Evolutionary conservation across 2,329 filamentous ascomycete genomes (phyloP).

Genomic region (Colletotrichum endophyticum): DNA sequence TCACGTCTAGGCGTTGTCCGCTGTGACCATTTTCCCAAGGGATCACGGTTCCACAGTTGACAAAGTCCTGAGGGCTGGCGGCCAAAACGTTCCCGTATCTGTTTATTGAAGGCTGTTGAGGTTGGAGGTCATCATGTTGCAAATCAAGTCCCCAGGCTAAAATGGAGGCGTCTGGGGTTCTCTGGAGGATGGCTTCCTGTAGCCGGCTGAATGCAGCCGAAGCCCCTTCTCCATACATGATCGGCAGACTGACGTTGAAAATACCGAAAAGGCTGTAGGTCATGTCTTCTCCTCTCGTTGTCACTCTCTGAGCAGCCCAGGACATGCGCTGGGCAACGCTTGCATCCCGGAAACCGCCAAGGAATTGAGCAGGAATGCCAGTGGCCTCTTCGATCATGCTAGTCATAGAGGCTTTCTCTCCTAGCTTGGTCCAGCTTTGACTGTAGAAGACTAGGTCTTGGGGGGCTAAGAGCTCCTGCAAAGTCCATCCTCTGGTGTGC

Average conservation of each 20-base stretch:
- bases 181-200: neutral
- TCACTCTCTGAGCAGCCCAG: neutral
- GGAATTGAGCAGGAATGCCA: neutral
- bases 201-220: neutral
- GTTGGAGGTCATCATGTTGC: fast-evolving
- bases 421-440: neutral
- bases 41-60: neutral
- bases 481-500: neutral
- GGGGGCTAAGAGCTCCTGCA: neutral
- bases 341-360: neutral
- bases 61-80: neutral
- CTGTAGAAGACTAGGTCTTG: neutral
- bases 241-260: neutral
- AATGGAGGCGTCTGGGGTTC: neutral
- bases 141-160: neutral
- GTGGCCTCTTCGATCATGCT: neutral
- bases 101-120: fast-evolving
- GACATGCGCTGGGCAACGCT: neutral
- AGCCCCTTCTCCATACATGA: neutral
- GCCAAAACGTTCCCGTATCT: neutral
- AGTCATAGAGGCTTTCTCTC: neutral
- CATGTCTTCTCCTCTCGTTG: neutral
- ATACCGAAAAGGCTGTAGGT: neutral
- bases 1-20: neutral
- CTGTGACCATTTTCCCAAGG: neutral